Evolutionary conservation across 2,329 filamentous ascomycete genomes (phyloP).

Genomic region (Fusarium algeriense): DNA sequence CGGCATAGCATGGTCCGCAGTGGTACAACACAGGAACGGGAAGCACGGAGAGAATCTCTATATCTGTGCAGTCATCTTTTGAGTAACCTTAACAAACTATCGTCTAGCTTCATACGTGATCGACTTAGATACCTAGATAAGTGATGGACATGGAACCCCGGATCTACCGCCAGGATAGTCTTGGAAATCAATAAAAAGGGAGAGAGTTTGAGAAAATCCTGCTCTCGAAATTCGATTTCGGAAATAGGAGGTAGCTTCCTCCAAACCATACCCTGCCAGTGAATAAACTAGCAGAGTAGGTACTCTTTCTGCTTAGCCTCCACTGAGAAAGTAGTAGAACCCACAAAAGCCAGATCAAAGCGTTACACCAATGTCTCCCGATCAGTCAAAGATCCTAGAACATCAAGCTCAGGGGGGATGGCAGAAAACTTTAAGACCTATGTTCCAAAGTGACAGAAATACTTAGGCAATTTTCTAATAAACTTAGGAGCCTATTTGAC

Average conservation of each 20-base stretch:
- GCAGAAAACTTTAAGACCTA: no score
- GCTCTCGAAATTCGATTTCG: neutral
- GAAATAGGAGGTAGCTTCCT: slow-evolving; percentile 8
- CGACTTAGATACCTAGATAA: slow-evolving; percentile 28
- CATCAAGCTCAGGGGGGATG: slow-evolving; percentile 2
- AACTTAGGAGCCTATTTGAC: no score
- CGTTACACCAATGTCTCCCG: slow-evolving; percentile 18
- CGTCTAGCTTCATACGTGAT: slow-evolving; percentile 23
- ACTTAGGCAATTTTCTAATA: no score
- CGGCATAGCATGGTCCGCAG: slow-evolving; percentile 6
- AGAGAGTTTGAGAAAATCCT: slow-evolving; percentile 2
- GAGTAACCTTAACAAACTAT: slow-evolving; percentile 8
- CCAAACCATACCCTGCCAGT: neutral
- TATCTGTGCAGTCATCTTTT: slow-evolving; percentile 21
- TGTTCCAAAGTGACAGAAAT: no score
- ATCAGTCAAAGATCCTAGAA: slow-evolving; percentile 20
- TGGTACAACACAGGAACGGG: slow-evolving; percentile 29
- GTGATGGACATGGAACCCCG: slow-evolving; percentile 41
- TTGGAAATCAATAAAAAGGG: slow-evolving; percentile 11
- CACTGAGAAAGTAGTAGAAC: slow-evolving; percentile 21
- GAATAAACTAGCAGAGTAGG: neutral
- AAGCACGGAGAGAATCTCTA: slow-evolving; percentile 26
- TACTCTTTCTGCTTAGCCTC: slow-evolving; percentile 23
- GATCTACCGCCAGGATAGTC: slow-evolving; percentile 37
- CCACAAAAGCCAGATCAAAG: slow-evolving; percentile 22